These are phyloP conservation scores for Gloeopeniophorella convolvens DNA, from an alignment of 768 basidiomycete genomes.

Conservation along the genomic window DNA sequence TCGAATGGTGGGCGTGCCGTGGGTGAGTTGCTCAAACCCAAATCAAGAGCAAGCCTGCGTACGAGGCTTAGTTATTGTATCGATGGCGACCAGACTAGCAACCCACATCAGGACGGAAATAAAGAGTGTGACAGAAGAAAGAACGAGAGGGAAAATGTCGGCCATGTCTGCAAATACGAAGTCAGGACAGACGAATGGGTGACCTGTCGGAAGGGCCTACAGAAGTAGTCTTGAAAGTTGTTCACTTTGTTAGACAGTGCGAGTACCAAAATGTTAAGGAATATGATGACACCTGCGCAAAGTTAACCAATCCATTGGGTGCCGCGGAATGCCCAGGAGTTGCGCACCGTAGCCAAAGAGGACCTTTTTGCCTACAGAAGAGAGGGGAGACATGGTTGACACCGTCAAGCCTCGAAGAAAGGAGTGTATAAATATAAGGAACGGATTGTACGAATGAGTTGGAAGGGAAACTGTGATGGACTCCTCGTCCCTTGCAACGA, in stretches of 20 bases:
- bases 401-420: background rate
- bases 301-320: background rate
- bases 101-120: conserved; percentile 40
- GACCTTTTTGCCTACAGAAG: conserved; percentile 1
- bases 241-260: conserved; percentile 50
- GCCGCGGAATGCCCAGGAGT: background rate
- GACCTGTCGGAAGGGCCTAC: conserved; percentile 31
- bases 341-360: conserved; percentile 1
- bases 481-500: conserved; percentile 1
- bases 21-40: conserved; percentile 36
- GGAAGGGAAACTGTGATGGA: too few species aligned
- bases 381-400: background rate
- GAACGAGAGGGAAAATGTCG: conserved; percentile 53
- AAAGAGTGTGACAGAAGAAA: conserved; percentile 46
- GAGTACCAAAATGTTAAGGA: conserved; percentile 45
- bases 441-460: too few species aligned
- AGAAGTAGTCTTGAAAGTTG: conserved; percentile 53
- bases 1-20: conserved; percentile 43
- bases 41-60: conserved; percentile 39
- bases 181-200: background rate
- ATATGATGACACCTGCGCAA: conserved; percentile 35
- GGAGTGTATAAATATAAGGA: too few species aligned
- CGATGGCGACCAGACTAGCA: background rate
- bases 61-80: background rate
- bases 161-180: conserved; percentile 39